A percentile compares a stretch with the other conserved stretches of the same genome.
Evolutionary conservation across 2,329 filamentous ascomycete genomes (phyloP).

Genomic region (Penicillium sp.): DNA sequence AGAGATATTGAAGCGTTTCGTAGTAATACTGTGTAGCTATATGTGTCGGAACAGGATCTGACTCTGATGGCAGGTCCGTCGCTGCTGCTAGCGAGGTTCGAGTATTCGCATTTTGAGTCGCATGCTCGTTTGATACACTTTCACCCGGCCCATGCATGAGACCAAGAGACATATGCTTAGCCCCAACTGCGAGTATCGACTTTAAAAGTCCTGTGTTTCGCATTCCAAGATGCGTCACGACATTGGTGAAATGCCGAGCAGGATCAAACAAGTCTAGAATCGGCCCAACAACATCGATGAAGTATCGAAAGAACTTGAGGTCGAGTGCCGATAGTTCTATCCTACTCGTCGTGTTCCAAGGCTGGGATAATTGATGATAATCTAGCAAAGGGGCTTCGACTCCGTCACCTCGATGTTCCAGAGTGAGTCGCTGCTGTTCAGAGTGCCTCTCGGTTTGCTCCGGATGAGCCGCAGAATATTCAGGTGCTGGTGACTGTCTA

Average conservation of each 20-base stretch:
- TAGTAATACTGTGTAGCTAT: conserved; percentile 54
- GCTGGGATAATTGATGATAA: conserved; percentile 2
- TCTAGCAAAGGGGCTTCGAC: not conserved
- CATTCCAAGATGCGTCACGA: conserved; percentile 14
- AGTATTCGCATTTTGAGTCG: not conserved
- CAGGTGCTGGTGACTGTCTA: conserved; percentile 1
- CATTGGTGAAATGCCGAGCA: conserved; percentile 14
- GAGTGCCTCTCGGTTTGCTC: not conserved
- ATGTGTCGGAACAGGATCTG: conserved; percentile 1
- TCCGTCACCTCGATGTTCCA: not conserved
- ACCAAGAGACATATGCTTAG: conserved; percentile 9
- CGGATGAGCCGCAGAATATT: not conserved
- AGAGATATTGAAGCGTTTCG: conserved; percentile 60
- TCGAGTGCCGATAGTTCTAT: conserved; percentile 10
- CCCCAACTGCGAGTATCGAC: conserved; percentile 3
- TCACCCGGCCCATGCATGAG: not conserved
- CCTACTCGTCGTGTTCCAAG: conserved; percentile 14
- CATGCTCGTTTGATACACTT: not conserved
- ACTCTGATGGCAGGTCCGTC: not conserved
- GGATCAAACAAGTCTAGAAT: conserved; percentile 18
- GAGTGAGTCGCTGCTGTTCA: not conserved
- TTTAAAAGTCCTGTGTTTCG: conserved; percentile 1
- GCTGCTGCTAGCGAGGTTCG: not conserved
- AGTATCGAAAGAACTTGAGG: conserved; percentile 8
- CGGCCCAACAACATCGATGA: conserved; percentile 5